Conservation (phyloP, 2,329 filamentous ascomycete genomes). For the Ascosphaera apis region DNA sequence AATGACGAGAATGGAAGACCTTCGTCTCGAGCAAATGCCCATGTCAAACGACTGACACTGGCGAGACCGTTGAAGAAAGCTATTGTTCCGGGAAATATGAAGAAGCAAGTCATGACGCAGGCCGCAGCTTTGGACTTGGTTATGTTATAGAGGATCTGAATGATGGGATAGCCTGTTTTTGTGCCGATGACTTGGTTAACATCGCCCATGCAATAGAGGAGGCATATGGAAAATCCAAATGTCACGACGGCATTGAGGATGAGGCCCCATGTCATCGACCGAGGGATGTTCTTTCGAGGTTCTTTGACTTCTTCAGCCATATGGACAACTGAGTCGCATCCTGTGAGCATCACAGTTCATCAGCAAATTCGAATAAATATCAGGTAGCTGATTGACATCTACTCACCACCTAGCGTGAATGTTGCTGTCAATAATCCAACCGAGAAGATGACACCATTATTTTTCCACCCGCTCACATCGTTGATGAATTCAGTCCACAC, state of each 20-base stretch:
- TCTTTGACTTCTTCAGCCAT: conserved; percentile 25
- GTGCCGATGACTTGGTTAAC: conserved; percentile 11
- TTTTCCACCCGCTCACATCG: conserved; percentile 13
- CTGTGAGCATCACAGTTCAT: too few species aligned
- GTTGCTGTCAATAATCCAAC: conserved; percentile 14
- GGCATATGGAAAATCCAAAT: conserved; percentile 19
- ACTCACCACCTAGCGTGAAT: conserved; percentile 1
- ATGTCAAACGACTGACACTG: conserved; percentile 25
- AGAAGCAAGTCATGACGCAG: conserved; percentile 16
- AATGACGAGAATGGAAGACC: conserved; percentile 17
- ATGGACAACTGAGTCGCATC: conserved; percentile 15
- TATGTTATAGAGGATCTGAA: conserved; percentile 19
- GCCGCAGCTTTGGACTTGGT: conserved; percentile 20
- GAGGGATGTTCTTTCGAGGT: conserved; percentile 23
- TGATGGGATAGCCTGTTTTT: conserved; percentile 17
- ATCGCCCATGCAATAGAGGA: conserved; percentile 23
- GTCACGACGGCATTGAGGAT: conserved; percentile 21
- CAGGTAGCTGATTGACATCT: neutral
- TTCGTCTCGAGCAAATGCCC: conserved; percentile 27
- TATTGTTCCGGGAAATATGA: neutral
- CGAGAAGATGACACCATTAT: conserved; percentile 14
- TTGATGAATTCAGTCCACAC: conserved; percentile 9
- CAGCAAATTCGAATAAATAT: too few species aligned
- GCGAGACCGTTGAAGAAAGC: conserved; percentile 14
- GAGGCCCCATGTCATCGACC: conserved; percentile 22